These are phyloP conservation scores for Gillenia trifoliata DNA, from an alignment of 306 rosid genomes.

Conservation along the genomic window DNA sequence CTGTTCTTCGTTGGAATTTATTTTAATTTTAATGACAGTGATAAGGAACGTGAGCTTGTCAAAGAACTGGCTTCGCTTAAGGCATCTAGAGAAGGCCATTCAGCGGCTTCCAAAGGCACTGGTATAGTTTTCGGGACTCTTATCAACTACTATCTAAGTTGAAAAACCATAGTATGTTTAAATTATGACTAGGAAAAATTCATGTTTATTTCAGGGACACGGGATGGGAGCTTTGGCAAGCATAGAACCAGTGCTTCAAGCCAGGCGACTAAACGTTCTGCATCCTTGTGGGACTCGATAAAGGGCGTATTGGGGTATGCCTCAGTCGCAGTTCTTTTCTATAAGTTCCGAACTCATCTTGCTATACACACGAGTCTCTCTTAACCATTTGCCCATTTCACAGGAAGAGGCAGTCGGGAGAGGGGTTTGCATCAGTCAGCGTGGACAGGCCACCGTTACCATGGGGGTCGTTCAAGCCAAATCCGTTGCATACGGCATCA, in stretches of 20 bases:
- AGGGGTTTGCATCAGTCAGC: constrained; percentile 61
- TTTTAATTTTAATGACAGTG: constrained; percentile 36
- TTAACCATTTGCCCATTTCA: constrained; percentile 16
- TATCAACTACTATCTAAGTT: background rate
- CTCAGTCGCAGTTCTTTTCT: constrained; percentile 5
- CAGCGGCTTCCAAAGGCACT: constrained; percentile 25
- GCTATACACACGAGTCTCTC: background rate
- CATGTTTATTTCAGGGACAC: constrained; percentile 31
- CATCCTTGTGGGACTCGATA: constrained; percentile 57
- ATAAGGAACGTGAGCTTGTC: constrained; percentile 53
- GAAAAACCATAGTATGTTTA: background rate
- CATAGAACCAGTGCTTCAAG: constrained; percentile 24
- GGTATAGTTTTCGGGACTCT: constrained; percentile 32
- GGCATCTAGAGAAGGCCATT: constrained; percentile 37
- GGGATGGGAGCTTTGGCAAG: constrained; percentile 30
- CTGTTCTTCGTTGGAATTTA: constrained; percentile 9
- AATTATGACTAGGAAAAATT: background rate
- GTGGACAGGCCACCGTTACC: constrained; percentile 32
- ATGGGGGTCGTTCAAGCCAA: constrained; percentile 34
- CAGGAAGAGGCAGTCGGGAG: constrained; percentile 57
- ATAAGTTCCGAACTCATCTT: constrained; percentile 11
- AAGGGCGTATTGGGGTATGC: constrained; percentile 62
- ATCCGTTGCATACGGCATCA: constrained; percentile 25
- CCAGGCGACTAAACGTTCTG: constrained; percentile 22
- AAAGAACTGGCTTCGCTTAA: constrained; percentile 60